A percentile compares a stretch with the other conserved stretches of the same genome.
Evolutionary conservation across 371 early-diverging fungal genomes (phyloP).

Genomic region (Mortierella sp.): DNA sequence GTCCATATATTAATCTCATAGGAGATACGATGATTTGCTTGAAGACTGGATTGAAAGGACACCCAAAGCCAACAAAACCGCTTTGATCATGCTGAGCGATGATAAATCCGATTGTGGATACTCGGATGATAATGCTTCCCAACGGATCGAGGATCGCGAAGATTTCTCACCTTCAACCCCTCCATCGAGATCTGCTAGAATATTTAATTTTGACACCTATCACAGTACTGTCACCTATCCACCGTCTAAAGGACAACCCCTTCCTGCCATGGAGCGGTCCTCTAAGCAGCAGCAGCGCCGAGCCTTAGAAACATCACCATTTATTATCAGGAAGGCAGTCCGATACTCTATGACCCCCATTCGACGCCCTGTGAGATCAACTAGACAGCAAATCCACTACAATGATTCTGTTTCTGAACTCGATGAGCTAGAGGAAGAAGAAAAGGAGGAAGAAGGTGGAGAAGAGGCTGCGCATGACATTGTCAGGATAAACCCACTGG

Average conservation of each 20-base stretch:
- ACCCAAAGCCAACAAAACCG: conserved; percentile 5
- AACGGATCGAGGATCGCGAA: neutral
- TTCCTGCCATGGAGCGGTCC: neutral
- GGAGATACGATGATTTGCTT: conserved; percentile 39
- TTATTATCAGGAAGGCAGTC: conserved; percentile 1
- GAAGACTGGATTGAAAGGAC: conserved; percentile 35
- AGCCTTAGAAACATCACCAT: neutral
- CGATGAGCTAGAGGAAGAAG: neutral
- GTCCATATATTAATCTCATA: neutral
- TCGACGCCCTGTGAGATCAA: conserved; percentile 4
- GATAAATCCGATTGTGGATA: neutral
- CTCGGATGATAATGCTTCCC: neutral
- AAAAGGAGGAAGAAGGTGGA: neutral
- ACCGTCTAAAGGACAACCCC: neutral
- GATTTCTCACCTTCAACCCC: neutral
- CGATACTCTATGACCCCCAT: conserved; percentile 31
- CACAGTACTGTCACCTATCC: neutral
- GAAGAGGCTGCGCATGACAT: neutral
- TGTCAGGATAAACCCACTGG: neutral
- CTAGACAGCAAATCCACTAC: neutral
- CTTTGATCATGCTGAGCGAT: neutral
- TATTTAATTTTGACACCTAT: neutral
- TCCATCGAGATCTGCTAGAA: neutral
- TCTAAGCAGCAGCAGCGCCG: too few relatives aligned
- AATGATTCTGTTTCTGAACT: neutral